These are phyloP conservation scores for Triglochin maritima DNA, from an alignment of 106 monocot genomes.

Conservation along the genomic window DNA sequence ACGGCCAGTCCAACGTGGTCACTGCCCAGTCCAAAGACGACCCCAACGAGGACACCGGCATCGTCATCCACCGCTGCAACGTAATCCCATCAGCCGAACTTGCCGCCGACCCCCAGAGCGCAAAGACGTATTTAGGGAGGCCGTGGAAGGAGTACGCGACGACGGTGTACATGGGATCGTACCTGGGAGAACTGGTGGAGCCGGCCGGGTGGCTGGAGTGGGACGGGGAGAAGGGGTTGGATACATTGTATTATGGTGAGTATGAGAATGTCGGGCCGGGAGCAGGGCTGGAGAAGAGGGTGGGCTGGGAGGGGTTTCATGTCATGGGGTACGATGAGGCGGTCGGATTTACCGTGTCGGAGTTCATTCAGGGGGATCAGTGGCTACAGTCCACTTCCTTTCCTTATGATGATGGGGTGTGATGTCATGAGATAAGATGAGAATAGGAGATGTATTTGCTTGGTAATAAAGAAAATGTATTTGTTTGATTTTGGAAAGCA, in stretches of 20 bases:
- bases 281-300: constrained; percentile 23
- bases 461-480: too few relatives aligned
- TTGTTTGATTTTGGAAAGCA: too few relatives aligned
- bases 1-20: constrained; percentile 42
- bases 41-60: constrained; percentile 44
- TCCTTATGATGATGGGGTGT: constrained; percentile 37
- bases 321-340: constrained; percentile 39
- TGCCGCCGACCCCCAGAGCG: neutral
- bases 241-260: constrained; percentile 51
- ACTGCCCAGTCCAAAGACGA: constrained; percentile 51
- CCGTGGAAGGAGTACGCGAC: constrained; percentile 68
- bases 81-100: constrained; percentile 33
- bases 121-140: constrained; percentile 53
- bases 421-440: too few relatives aligned
- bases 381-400: constrained; percentile 37
- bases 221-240: constrained; percentile 21
- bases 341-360: constrained; percentile 26
- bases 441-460: too few relatives aligned
- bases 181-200: constrained; percentile 40
- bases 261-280: constrained; percentile 34
- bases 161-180: constrained; percentile 63
- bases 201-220: constrained; percentile 56
- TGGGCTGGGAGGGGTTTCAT: constrained; percentile 38
- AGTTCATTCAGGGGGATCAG: constrained; percentile 32
- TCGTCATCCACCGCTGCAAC: constrained; percentile 45